phyloP scores from a whole-genome alignment of 2,329 filamentous ascomycete species.

The Phialocephala subalpina region DNA sequence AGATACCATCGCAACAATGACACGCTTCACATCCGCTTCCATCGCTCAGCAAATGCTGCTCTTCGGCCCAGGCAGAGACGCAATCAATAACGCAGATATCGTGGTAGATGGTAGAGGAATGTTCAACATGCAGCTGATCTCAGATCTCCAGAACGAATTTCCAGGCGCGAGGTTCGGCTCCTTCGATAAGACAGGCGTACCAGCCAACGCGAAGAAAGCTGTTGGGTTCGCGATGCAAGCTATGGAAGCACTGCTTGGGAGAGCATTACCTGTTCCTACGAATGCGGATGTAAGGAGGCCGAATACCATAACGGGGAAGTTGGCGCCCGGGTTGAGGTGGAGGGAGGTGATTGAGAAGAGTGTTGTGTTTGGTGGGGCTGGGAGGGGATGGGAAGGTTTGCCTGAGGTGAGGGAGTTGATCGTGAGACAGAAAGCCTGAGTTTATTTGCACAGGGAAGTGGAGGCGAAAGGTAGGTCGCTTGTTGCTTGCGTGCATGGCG shows the following conservation, averaged over 20 bases:
- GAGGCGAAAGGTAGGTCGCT: conserved; percentile 13
- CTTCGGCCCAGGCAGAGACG: conserved; percentile 41
- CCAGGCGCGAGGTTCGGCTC: conserved; percentile 39
- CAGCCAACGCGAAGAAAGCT: conserved; percentile 45
- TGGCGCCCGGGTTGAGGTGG: conserved; percentile 43
- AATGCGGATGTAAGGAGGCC: conserved; percentile 44
- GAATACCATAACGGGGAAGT: conserved; percentile 44
- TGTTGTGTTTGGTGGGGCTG: conserved; percentile 42
- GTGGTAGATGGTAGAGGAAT: conserved; percentile 42
- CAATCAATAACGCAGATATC: conserved; percentile 43
- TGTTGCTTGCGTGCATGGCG: neutral
- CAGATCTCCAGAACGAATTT: conserved; percentile 42
- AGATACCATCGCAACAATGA: conserved; percentile 43
- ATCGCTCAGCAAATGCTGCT: conserved; percentile 44
- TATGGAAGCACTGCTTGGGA: conserved; percentile 44
- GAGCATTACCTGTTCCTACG: conserved; percentile 43
- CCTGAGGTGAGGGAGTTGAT: conserved; percentile 44
- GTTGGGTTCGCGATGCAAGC: conserved; percentile 47
- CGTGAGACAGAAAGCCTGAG: conserved; percentile 36
- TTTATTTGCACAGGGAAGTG: neutral
- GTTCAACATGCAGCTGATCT: conserved; percentile 40
- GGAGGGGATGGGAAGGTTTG: conserved; percentile 45
- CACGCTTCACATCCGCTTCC: conserved; percentile 43
- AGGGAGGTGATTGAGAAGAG: conserved; percentile 44
- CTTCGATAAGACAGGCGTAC: conserved; percentile 45